phyloP scores from a whole-genome alignment of 106 monocot species.

The Acorus gramineus region DNA sequence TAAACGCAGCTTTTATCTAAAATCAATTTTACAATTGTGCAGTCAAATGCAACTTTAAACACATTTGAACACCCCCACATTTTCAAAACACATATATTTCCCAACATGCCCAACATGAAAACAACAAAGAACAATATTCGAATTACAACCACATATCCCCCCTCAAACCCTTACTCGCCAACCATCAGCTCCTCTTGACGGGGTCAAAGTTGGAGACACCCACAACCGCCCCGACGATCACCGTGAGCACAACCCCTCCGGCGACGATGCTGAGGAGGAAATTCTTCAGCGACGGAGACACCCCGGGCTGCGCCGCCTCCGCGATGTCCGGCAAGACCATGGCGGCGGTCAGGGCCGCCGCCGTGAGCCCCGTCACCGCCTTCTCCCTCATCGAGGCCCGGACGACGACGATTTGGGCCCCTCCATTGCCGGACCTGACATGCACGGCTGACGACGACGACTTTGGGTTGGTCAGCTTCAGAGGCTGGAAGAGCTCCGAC shows the following conservation, averaged over 20 bases:
- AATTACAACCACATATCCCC: too few species aligned
- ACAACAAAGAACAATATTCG: too few species aligned
- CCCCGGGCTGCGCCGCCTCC: constrained; percentile 24
- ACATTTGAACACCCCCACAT: too few species aligned
- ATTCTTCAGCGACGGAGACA: constrained; percentile 29
- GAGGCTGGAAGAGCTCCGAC: neutral
- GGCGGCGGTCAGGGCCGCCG: constrained; percentile 20
- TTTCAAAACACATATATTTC: too few species aligned
- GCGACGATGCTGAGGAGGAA: constrained; percentile 29
- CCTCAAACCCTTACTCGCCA: too few species aligned
- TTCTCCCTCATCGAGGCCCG: constrained; percentile 5
- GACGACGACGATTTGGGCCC: neutral
- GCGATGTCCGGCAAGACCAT: constrained; percentile 24
- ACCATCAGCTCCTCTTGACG: constrained; percentile 19
- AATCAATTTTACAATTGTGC: too few species aligned
- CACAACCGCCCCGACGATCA: constrained; percentile 16
- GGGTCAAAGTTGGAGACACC: constrained; percentile 32
- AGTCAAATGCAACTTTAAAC: too few species aligned
- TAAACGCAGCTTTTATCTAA: too few species aligned
- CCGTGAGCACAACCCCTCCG: constrained; percentile 16
- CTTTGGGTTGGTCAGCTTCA: neutral
- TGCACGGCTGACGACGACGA: neutral
- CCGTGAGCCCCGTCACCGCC: constrained; percentile 22
- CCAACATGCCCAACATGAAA: too few species aligned
- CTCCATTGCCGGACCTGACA: neutral